phyloP scores from a whole-genome alignment of 129 eudicot species.

The Dittrichia graveolens region DNA sequence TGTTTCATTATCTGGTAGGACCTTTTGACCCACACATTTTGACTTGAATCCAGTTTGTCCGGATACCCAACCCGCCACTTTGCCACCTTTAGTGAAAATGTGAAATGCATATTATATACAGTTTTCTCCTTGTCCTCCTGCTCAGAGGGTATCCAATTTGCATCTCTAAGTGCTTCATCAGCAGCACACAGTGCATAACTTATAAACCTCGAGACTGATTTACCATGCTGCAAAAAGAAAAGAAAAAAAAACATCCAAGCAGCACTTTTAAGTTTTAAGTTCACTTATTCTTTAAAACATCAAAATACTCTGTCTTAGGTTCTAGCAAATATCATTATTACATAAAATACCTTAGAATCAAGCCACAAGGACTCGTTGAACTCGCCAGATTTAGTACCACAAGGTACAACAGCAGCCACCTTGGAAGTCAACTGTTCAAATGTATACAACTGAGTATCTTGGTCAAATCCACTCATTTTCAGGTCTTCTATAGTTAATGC shows the following conservation, averaged over 20 bases:
- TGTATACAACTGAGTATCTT: conserved; percentile 57
- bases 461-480: conserved; percentile 73
- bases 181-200: conserved; percentile 96
- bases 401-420: conserved; percentile 88
- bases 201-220: conserved; percentile 83
- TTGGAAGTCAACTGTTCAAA: conserved; percentile 84
- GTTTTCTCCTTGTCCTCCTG: conserved; percentile 84
- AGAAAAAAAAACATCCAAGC: no score
- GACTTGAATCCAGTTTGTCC: no score
- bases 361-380: conserved; percentile 72
- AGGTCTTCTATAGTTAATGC: conserved; percentile 65
- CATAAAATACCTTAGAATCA: conserved; percentile 64
- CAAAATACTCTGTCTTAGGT: not conserved
- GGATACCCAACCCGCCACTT: no score
- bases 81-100: no score
- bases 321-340: not conserved
- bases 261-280: no score
- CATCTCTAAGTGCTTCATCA: conserved; percentile 95
- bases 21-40: no score
- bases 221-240: conserved; percentile 57
- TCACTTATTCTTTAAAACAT: not conserved
- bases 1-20: no score
- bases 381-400: conserved; percentile 60
- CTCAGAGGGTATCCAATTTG: conserved; percentile 76
- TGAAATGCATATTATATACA: conserved; percentile 39